These are phyloP conservation scores for Penicillium dipodomyicola DNA, from an alignment of 495 filamentous ascomycete genomes.

Conservation along the genomic window DNA sequence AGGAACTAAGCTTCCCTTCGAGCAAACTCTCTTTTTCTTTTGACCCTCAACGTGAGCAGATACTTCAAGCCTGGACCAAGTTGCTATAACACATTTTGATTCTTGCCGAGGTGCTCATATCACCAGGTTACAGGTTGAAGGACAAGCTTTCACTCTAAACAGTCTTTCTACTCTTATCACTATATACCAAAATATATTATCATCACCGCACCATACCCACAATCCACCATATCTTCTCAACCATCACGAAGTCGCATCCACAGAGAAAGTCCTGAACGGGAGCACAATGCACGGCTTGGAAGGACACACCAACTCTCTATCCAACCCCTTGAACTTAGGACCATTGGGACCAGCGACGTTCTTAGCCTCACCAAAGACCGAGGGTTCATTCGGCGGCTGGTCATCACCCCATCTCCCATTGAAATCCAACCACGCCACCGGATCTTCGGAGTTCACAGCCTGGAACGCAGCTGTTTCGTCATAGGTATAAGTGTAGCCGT, in stretches of 20 bases:
- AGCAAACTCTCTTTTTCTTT: too few species aligned
- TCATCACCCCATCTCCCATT: conserved; percentile 59
- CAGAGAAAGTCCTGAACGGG: conserved; percentile 30
- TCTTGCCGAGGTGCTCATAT: background rate
- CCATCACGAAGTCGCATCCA: conserved; percentile 5
- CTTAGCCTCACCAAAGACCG: conserved; percentile 49
- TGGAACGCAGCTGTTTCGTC: conserved; percentile 39
- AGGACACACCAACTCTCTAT: conserved; percentile 47
- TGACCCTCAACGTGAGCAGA: background rate
- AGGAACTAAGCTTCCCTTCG: too few species aligned
- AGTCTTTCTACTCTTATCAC: background rate
- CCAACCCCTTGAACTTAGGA: conserved; percentile 51
- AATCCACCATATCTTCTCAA: too few species aligned
- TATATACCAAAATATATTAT: background rate
- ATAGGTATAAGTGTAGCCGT: conserved; percentile 52
- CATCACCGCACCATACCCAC: background rate
- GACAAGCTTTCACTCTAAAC: background rate
- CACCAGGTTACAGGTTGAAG: background rate
- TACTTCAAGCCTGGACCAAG: background rate
- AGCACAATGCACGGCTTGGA: conserved; percentile 35
- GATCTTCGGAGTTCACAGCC: conserved; percentile 39
- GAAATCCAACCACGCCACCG: conserved; percentile 52
- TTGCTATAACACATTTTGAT: background rate
- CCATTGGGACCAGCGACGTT: conserved; percentile 55
- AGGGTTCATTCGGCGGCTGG: conserved; percentile 50